Evolutionary conservation across 345 rosid species (phyloP).

Genomic region (Combretum micranthum): DNA sequence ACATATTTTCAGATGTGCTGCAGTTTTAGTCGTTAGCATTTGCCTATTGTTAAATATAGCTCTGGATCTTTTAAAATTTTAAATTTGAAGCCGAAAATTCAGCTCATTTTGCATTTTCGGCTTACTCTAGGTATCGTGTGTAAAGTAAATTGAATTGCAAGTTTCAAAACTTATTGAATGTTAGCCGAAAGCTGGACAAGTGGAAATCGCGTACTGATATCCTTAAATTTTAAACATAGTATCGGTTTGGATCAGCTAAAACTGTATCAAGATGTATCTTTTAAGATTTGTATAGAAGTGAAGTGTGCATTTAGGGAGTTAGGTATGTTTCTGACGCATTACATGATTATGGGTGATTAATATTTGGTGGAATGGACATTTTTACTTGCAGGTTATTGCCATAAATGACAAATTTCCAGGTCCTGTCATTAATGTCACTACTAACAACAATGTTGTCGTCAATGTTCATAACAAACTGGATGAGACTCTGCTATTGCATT

Average conservation of each 20-base stretch:
- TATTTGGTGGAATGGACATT: conserved; percentile 1
- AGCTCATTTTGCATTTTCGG: too few relatives aligned
- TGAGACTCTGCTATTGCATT: conserved; percentile 73
- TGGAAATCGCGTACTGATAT: conserved; percentile 1
- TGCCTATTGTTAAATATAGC: too few relatives aligned
- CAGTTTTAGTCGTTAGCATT: too few relatives aligned
- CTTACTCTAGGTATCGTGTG: too few relatives aligned
- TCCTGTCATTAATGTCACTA: conserved; percentile 81
- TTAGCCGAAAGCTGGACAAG: background rate
- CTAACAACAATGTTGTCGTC: conserved; percentile 76
- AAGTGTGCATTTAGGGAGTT: too few relatives aligned
- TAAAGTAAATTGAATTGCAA: too few relatives aligned
- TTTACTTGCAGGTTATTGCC: conserved; percentile 80
- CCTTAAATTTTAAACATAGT: background rate
- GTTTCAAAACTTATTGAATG: background rate
- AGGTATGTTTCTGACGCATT: background rate
- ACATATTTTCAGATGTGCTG: too few relatives aligned
- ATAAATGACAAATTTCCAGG: conserved; percentile 87
- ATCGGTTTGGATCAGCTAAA: conserved; percentile 3
- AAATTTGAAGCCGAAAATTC: too few relatives aligned
- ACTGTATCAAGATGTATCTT: too few relatives aligned
- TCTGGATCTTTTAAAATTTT: too few relatives aligned
- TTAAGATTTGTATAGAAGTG: too few relatives aligned
- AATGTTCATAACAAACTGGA: conserved; percentile 90
- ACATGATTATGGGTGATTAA: background rate